Evolutionary conservation across 805 yeast genomes (phyloP).

Genomic region (Metschnikowia peoriensis): DNA sequence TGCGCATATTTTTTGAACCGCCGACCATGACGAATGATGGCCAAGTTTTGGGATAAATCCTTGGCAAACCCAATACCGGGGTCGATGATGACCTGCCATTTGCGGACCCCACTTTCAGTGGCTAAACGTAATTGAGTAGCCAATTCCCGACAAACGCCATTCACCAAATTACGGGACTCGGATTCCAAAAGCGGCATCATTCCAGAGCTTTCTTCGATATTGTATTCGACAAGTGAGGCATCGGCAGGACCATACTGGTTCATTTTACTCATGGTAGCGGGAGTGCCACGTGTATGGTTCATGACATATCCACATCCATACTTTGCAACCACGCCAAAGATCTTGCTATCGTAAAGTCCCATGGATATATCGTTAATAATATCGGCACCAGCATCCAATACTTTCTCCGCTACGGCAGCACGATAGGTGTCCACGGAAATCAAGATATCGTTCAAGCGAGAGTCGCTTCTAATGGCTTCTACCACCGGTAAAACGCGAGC

Average conservation of each 20-base stretch:
- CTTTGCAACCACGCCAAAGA: slow-evolving; percentile 68
- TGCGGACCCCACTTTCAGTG: slow-evolving; percentile 57
- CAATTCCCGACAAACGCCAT: slow-evolving; percentile 66
- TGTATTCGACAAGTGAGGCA: slow-evolving; percentile 37
- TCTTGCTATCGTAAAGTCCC: slow-evolving; percentile 64
- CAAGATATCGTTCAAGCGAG: slow-evolving; percentile 40
- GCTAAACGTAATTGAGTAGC: slow-evolving; percentile 56
- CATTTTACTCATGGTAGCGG: slow-evolving; percentile 64
- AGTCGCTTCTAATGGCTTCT: slow-evolving; percentile 50
- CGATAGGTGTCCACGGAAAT: slow-evolving; percentile 90
- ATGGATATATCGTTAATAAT: slow-evolving; percentile 89
- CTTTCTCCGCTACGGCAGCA: slow-evolving; percentile 65
- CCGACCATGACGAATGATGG: slow-evolving; percentile 52
- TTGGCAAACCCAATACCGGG: slow-evolving; percentile 99
- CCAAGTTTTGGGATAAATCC: slow-evolving; percentile 63
- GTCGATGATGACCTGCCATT: slow-evolving; percentile 91
- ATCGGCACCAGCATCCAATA: slow-evolving; percentile 78
- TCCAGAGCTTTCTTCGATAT: slow-evolving; percentile 17
- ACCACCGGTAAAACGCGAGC: slow-evolving; percentile 70
- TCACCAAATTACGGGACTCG: slow-evolving; percentile 39
- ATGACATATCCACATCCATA: slow-evolving; percentile 74
- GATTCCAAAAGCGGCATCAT: slow-evolving; percentile 16
- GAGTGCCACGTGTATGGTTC: slow-evolving; percentile 84
- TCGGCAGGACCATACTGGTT: slow-evolving; percentile 50
- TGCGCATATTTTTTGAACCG: slow-evolving; percentile 49